A percentile compares a stretch with the other conserved stretches of the same genome.
phyloP scores from a whole-genome alignment of 2,329 filamentous ascomycete species.

The Xylaria sp. region DNA sequence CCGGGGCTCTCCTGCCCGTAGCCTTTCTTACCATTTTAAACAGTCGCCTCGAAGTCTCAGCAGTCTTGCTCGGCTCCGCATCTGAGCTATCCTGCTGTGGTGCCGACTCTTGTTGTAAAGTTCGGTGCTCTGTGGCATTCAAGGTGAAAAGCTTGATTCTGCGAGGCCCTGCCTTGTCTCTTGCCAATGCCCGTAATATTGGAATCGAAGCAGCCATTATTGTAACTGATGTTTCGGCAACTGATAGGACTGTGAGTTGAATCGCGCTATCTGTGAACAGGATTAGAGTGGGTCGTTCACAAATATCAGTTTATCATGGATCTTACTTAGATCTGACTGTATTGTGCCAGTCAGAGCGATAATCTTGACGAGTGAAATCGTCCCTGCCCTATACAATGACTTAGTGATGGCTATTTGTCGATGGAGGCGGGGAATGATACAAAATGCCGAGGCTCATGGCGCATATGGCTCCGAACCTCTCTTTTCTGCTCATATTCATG shows the following conservation, averaged over 20 bases:
- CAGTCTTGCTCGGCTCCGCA: background rate
- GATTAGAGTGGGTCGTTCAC: background rate
- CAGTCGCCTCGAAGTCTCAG: conserved; percentile 1
- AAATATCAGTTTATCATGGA: background rate
- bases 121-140: conserved; percentile 31
- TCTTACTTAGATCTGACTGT: conserved; percentile 31
- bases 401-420: background rate
- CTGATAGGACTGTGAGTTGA: conserved; percentile 34
- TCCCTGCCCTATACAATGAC: conserved; percentile 44
- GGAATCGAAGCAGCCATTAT: conserved; percentile 49
- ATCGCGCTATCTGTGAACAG: conserved; percentile 19
- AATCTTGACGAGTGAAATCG: conserved; percentile 48
- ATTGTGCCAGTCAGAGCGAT: conserved; percentile 38
- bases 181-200: conserved; percentile 43
- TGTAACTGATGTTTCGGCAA: conserved; percentile 46
- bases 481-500: conserved; percentile 52
- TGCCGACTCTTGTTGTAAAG: conserved; percentile 16
- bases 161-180: conserved; percentile 28
- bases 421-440: conserved; percentile 40
- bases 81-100: background rate
- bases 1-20: conserved; percentile 13
- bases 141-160: conserved; percentile 29
- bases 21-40: conserved; percentile 17
- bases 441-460: conserved; percentile 58
- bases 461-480: conserved; percentile 53